A percentile compares a stretch with the other conserved stretches of the same genome.
These are phyloP conservation scores for Metschnikowia borealis DNA, from an alignment of 805 yeast species.

Conservation along the genomic window DNA sequence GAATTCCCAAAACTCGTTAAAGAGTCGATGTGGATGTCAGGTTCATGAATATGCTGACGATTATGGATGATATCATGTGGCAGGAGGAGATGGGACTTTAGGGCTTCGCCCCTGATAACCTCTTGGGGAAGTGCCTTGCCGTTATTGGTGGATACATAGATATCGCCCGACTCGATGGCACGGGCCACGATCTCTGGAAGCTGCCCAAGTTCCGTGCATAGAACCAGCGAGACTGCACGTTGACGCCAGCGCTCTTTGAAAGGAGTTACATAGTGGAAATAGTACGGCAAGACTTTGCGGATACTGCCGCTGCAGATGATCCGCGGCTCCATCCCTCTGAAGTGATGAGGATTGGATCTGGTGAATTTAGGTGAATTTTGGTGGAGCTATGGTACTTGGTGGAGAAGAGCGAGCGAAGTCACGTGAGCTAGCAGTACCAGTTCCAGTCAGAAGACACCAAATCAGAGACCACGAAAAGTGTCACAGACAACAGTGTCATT, in stretches of 20 bases:
- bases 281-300: constrained; percentile 36
- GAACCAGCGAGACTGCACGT: constrained; percentile 28
- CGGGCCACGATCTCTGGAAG: constrained; percentile 17
- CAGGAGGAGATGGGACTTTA: constrained; percentile 5
- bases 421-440: too few species aligned
- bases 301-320: constrained; percentile 25
- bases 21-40: constrained; percentile 24
- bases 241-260: constrained; percentile 40
- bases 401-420: too few species aligned
- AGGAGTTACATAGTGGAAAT: constrained; percentile 26
- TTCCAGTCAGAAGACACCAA: too few species aligned
- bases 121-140: constrained; percentile 9
- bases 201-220: constrained; percentile 34
- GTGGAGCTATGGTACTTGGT: too few species aligned
- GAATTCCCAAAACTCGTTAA: too few species aligned
- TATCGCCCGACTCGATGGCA: constrained; percentile 23
- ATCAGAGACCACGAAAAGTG: too few species aligned
- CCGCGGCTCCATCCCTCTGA: constrained; percentile 4
- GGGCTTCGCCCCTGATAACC: constrained; percentile 1
- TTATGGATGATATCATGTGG: constrained; percentile 29
- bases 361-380: too few species aligned
- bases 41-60: constrained; percentile 44
- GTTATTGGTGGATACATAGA: constrained; percentile 23
- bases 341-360: neutral
- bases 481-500: too few species aligned